These are phyloP conservation scores for Suillus clintonianus DNA, from an alignment of 768 basidiomycete species.

Conservation along the genomic window DNA sequence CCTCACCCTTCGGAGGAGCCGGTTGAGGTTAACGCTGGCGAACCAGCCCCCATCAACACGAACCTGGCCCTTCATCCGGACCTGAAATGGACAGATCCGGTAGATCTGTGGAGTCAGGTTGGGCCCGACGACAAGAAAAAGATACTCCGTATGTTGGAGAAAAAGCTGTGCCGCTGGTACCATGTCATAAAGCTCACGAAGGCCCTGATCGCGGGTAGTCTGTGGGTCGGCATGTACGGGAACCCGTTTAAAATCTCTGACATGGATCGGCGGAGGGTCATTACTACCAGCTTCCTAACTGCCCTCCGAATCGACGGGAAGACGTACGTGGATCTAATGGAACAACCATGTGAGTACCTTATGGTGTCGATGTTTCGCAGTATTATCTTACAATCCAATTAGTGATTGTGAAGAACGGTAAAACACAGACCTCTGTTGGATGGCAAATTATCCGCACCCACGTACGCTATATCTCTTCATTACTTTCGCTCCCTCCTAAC, in stretches of 20 bases:
- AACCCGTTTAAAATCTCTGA: not conserved
- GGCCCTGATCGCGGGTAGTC: not conserved
- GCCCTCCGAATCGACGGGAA: not conserved
- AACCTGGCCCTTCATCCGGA: not conserved
- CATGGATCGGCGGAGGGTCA: not conserved
- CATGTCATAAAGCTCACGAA: not conserved
- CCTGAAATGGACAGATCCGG: not conserved
- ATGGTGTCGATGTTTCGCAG: not conserved
- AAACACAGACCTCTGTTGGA: not conserved
- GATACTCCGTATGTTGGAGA: not conserved
- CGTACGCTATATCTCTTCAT: not conserved
- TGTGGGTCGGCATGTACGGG: not conserved
- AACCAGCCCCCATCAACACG: not conserved
- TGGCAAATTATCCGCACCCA: not conserved
- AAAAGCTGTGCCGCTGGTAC: not conserved
- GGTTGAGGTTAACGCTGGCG: not conserved
- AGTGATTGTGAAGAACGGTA: not conserved
- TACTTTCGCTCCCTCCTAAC: not conserved
- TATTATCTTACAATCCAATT: not conserved
- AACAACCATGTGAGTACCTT: not conserved
- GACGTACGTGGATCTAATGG: not conserved
- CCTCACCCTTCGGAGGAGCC: not conserved
- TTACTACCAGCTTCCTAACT: not conserved
- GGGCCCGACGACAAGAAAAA: not conserved
- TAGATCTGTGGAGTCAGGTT: not conserved